Evolutionary conservation across 2,329 filamentous ascomycete genomes (phyloP), one percentile per base, ranked within the genome.

Genomic region (Chalaropsis ovoidea): DNA sequence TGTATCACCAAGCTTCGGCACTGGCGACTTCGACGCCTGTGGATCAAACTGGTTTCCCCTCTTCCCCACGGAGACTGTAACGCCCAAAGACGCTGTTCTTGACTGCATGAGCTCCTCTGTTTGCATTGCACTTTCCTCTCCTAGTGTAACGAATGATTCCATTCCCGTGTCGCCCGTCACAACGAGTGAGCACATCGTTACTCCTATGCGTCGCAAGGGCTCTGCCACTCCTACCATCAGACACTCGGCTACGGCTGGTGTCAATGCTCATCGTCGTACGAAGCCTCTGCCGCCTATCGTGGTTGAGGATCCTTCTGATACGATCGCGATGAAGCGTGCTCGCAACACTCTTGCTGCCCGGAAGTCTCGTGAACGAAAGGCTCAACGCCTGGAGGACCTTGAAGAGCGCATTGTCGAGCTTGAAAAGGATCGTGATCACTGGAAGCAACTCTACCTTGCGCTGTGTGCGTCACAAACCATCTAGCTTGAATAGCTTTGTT

Each of bases 281-380:
- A 93, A 92, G 81, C 86, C 88, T 69, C 79, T 95, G 65, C 86
- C 88, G 69, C 86, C 87, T 6, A 92, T 96, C 73, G 78, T 87
- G 68, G 83, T 91, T 45, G 83, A 86, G 35, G 89, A 96, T 70
- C 83, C 86, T 0, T 77, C 71, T 52, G 92, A 96, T 72, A 83
- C 82, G 10, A 75, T 88, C n/a, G 90, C 90, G 22, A 83, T 92
- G 81, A 96, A 96, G 85, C 89, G 93, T 74, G 92, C 91, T 62
- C 88, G 91, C 70, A 97, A 96, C 75, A 95, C 91, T 8, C 83
- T 95, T 74, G 93, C 93, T 19, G 93, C 93, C 71, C 90, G 93
- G 70, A 96, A 96, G 78, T 96, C 91, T 67, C 87, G 93, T 63
- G 87, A 90, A 72, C 87, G 90, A 70, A 96, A 96, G 79, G 85